Evolutionary conservation across 352 stramenopile species (phyloP).

Genomic region (Pseudoperonospora humuli): DNA sequence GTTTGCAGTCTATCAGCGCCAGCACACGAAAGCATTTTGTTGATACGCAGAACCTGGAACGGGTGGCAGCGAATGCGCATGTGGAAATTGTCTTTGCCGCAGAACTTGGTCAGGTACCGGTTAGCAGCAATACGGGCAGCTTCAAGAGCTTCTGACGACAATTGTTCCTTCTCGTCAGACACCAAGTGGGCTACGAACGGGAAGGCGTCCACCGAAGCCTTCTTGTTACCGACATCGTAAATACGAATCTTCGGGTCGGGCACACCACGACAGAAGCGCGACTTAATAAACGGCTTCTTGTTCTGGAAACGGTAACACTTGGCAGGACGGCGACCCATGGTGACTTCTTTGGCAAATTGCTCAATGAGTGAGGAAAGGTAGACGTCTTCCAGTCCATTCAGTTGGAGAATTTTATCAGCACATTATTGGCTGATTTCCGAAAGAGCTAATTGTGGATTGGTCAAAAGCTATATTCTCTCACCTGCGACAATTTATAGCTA

Average conservation of each 20-base stretch:
- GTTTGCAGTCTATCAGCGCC: slow-evolving; percentile 97
- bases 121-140: slow-evolving; percentile 98
- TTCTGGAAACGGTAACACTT: slow-evolving; percentile 99
- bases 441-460: no score
- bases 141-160: slow-evolving; percentile 97
- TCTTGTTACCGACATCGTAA: slow-evolving; percentile 99
- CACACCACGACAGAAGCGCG: slow-evolving; percentile 98
- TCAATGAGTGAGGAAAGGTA: slow-evolving; percentile 11
- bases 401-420: not conserved
- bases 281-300: slow-evolving; percentile 99
- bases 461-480: slow-evolving; percentile 1
- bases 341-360: slow-evolving; percentile 31
- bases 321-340: slow-evolving; percentile 79
- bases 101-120: slow-evolving; percentile 97
- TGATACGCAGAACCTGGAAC: slow-evolving; percentile 99
- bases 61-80: slow-evolving; percentile 98
- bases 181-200: slow-evolving; percentile 97
- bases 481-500: no score
- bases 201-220: slow-evolving; percentile 97
- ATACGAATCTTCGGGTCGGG: slow-evolving; percentile 96
- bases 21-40: slow-evolving; percentile 99
- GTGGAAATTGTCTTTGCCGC: slow-evolving; percentile 99
- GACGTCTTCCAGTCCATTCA: slow-evolving; percentile 15
- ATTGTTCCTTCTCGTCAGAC: slow-evolving; percentile 90
- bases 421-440: slow-evolving; percentile 3